Percentiles rank a stretch among this genome's conserved stretches.
These are phyloP conservation scores for Cyberlindnera veronae DNA, from an alignment of 805 yeast genomes.

Conservation along the genomic window DNA sequence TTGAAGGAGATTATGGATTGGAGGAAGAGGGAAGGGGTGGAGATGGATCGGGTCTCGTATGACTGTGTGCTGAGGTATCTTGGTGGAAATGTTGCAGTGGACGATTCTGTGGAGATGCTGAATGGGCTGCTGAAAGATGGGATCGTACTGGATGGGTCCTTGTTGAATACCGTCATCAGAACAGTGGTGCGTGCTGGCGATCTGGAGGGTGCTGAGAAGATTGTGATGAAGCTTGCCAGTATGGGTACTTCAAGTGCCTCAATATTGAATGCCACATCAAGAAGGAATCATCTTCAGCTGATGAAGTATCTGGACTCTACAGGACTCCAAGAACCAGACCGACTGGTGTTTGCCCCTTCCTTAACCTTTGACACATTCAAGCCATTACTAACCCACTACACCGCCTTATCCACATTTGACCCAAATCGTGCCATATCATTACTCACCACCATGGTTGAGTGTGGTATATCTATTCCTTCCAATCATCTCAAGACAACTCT, in stretches of 20 bases:
- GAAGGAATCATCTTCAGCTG: slow-evolving; percentile 7
- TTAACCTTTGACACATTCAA: slow-evolving; percentile 19
- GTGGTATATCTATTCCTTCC: slow-evolving; percentile 1
- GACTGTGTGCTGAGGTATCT: slow-evolving; percentile 20
- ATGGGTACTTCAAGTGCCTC: neutral
- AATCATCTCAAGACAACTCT: neutral
- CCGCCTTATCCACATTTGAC: slow-evolving; percentile 2
- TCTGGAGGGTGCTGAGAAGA: slow-evolving; percentile 6
- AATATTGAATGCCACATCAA: neutral
- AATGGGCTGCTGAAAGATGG: slow-evolving; percentile 7
- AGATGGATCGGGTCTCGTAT: slow-evolving; percentile 31
- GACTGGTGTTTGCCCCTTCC: slow-evolving; percentile 8
- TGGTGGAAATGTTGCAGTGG: slow-evolving; percentile 7
- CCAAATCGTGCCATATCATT: slow-evolving; percentile 5
- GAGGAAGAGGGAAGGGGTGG: slow-evolving; percentile 14
- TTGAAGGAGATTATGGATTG: slow-evolving; percentile 19
- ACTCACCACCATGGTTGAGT: slow-evolving; percentile 4
- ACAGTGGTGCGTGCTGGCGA: slow-evolving; percentile 10
- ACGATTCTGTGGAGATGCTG: slow-evolving; percentile 2
- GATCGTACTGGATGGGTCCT: slow-evolving; percentile 10
- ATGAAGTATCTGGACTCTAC: slow-evolving; percentile 13
- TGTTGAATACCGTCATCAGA: slow-evolving; percentile 7
- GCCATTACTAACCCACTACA: slow-evolving; percentile 13
- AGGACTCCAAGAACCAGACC: slow-evolving; percentile 1
- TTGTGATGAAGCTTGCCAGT: slow-evolving; percentile 1